These are phyloP conservation scores for Macrophomina phaseolina DNA, from an alignment of 2,329 filamentous ascomycete species.

Conservation along the genomic window DNA sequence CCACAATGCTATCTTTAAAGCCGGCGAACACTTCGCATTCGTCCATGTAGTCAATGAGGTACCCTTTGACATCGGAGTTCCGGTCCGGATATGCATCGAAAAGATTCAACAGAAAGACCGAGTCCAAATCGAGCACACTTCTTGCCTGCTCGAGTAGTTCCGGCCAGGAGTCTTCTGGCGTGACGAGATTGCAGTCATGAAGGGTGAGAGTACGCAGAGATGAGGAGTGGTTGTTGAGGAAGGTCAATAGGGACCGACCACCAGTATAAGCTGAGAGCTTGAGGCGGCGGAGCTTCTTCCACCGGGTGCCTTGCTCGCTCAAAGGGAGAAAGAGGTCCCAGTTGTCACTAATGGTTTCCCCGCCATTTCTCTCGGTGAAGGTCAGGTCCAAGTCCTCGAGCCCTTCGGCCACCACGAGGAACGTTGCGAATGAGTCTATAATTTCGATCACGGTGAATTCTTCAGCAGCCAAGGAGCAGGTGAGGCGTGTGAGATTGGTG, in stretches of 20 bases:
- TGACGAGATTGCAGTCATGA: slow-evolving; percentile 11
- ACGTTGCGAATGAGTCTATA: slow-evolving; percentile 1
- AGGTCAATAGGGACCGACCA: not conserved
- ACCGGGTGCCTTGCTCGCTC: slow-evolving; percentile 1
- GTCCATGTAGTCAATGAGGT: slow-evolving; percentile 8
- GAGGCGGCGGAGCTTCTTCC: slow-evolving; percentile 11
- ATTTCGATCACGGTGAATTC: not conserved
- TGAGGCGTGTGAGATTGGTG: slow-evolving; percentile 2
- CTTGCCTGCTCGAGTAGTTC: not conserved
- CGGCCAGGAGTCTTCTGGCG: slow-evolving; percentile 9
- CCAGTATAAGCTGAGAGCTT: not conserved
- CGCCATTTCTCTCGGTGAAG: slow-evolving; percentile 10
- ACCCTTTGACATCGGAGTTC: slow-evolving; percentile 9
- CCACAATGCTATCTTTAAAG: not conserved
- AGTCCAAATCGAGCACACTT: not conserved
- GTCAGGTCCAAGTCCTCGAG: slow-evolving; percentile 11
- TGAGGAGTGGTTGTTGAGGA: slow-evolving; percentile 6
- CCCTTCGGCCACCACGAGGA: not conserved
- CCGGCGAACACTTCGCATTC: slow-evolving; percentile 7
- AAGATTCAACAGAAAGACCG: not conserved
- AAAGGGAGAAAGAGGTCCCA: slow-evolving; percentile 5
- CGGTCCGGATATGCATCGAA: slow-evolving; percentile 12
- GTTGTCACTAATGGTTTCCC: slow-evolving; percentile 1
- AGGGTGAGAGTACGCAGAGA: slow-evolving; percentile 3
- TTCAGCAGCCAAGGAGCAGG: not conserved